Percentiles rank a stretch among this genome's conserved stretches.
Conservation (phyloP, 2,329 filamentous ascomycete genomes). For the Trichoderma breve region DNA sequence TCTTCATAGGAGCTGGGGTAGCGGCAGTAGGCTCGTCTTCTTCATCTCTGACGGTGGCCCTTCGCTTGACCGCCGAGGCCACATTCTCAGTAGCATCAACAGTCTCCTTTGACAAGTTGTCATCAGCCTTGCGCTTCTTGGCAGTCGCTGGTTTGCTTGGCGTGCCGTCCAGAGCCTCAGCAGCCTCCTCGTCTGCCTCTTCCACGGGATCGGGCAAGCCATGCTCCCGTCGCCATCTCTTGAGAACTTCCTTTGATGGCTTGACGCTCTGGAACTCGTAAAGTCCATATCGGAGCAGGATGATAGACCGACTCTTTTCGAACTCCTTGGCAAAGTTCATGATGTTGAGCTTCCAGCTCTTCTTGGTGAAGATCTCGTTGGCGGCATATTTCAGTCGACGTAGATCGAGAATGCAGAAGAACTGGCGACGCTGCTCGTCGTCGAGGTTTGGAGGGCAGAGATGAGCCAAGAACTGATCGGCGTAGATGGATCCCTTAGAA, state of each 20-base stretch:
- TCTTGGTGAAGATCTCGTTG: conserved; percentile 58
- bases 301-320: conserved; percentile 61
- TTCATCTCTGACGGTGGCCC: conserved; percentile 42
- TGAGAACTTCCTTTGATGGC: conserved; percentile 55
- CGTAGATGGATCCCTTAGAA: conserved; percentile 55
- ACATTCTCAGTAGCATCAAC: conserved; percentile 35
- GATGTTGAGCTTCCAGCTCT: conserved; percentile 63
- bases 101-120: conserved; percentile 44
- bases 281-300: conserved; percentile 59
- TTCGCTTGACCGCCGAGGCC: conserved; percentile 48
- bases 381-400: conserved; percentile 61
- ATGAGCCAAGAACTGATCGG: conserved; percentile 57
- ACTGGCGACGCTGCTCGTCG: conserved; percentile 59
- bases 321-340: conserved; percentile 63
- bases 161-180: conserved; percentile 1
- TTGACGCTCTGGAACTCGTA: conserved; percentile 64
- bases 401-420: conserved; percentile 62
- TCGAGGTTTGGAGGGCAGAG: conserved; percentile 57
- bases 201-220: conserved; percentile 53
- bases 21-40: conserved; percentile 32
- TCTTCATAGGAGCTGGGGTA: conserved; percentile 41
- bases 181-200: conserved; percentile 23
- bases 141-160: conserved; percentile 34
- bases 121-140: conserved; percentile 58
- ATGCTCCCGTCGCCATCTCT: conserved; percentile 57